A percentile compares a stretch with the other conserved stretches of the same genome.
Conservation (phyloP, 306 rosid species). For the Potentilla sterilis region DNA sequence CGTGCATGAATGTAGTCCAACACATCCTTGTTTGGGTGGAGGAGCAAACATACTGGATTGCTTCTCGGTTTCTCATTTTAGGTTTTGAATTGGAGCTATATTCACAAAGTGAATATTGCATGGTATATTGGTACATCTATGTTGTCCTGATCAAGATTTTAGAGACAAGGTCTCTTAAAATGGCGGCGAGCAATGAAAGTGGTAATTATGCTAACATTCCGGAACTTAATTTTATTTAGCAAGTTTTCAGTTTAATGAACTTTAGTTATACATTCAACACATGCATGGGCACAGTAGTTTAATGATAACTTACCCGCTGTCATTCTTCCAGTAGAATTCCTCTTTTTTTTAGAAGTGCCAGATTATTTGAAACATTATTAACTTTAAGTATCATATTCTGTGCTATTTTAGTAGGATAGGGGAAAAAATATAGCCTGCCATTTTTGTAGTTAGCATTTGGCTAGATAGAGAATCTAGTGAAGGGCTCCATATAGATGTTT, state of each 20-base stretch:
- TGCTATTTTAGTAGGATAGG: background rate
- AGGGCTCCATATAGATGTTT: constrained; percentile 5
- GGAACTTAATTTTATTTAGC: background rate
- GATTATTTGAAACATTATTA: background rate
- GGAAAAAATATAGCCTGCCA: background rate
- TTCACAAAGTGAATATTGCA: constrained; percentile 85
- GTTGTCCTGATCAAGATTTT: constrained; percentile 70
- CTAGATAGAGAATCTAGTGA: background rate
- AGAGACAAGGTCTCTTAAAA: constrained; percentile 73
- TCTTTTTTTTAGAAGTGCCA: background rate
- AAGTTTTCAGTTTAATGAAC: background rate
- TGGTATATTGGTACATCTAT: constrained; percentile 93
- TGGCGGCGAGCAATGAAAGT: constrained; percentile 41
- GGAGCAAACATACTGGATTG: constrained; percentile 95
- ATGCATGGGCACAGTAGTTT: constrained; percentile 6
- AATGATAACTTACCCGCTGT: background rate
- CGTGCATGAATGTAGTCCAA: constrained; percentile 63
- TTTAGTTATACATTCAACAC: background rate
- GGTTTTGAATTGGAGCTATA: constrained; percentile 95
- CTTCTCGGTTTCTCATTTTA: constrained; percentile 80
- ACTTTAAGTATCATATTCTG: background rate
- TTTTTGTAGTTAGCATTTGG: background rate
- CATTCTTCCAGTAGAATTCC: background rate
- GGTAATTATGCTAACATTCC: constrained; percentile 41
- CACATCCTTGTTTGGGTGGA: constrained; percentile 89